A percentile compares a stretch with the other conserved stretches of the same genome.
phyloP scores from a whole-genome alignment of 768 basidiomycete species.

The Psilocybe sp. region DNA sequence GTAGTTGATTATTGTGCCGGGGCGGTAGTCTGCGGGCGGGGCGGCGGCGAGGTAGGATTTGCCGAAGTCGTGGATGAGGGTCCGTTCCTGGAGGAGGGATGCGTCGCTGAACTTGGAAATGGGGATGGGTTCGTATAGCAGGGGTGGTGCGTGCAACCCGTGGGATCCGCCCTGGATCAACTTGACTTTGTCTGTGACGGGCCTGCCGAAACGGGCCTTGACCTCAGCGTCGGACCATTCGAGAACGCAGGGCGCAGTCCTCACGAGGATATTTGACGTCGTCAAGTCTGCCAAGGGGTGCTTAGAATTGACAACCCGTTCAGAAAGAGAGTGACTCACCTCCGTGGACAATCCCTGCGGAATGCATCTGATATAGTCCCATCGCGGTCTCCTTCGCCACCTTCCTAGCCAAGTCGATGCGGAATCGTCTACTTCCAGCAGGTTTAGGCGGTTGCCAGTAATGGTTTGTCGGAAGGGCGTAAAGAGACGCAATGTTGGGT shows the following conservation, averaged over 20 bases:
- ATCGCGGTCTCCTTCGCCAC: constrained; percentile 29
- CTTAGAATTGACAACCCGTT: neutral
- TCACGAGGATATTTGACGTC: constrained; percentile 36
- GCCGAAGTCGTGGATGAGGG: constrained; percentile 35
- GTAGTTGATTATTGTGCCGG: constrained; percentile 30
- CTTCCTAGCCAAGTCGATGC: constrained; percentile 30
- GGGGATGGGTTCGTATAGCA: constrained; percentile 27
- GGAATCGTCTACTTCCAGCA: constrained; percentile 27
- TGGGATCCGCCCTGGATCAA: constrained; percentile 19
- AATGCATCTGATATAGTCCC: constrained; percentile 29
- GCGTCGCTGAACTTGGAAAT: constrained; percentile 14
- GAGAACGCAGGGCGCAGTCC: constrained; percentile 17
- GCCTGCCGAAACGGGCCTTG: constrained; percentile 27
- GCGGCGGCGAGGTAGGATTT: constrained; percentile 25
- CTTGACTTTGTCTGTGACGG: constrained; percentile 27
- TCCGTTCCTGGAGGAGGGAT: constrained; percentile 27
- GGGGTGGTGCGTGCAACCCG: constrained; percentile 24
- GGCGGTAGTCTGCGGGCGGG: constrained; percentile 26
- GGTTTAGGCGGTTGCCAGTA: constrained; percentile 4
- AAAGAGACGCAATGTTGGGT: constrained; percentile 30
- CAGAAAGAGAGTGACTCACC: constrained; percentile 20
- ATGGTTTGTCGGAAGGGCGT: constrained; percentile 21
- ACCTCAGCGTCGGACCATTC: constrained; percentile 32
- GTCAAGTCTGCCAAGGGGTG: constrained; percentile 29
- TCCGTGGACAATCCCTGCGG: constrained; percentile 31